A percentile compares a stretch with the other conserved stretches of the same genome.
These are phyloP conservation scores for Xylaria intraflava DNA, from an alignment of 495 filamentous ascomycete genomes.

Conservation along the genomic window DNA sequence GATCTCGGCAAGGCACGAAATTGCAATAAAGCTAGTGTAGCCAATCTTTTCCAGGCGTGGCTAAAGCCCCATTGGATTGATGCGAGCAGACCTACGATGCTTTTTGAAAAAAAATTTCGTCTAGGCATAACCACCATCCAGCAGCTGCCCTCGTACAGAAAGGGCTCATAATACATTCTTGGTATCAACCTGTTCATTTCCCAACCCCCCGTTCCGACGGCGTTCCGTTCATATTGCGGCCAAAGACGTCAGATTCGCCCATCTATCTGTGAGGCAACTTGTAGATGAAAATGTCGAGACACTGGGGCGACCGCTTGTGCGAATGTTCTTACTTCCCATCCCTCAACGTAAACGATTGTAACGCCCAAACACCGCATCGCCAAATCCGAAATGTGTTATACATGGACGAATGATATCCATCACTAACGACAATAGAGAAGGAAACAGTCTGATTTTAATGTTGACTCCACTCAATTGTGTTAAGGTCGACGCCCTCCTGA, in stretches of 20 bases:
- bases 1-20: too few species aligned
- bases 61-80: not conserved
- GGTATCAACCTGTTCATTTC: not conserved
- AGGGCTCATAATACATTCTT: conserved; percentile 1
- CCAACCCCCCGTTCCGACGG: not conserved
- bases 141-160: not conserved
- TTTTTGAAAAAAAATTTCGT: too few species aligned
- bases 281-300: not conserved
- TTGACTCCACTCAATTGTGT: conserved; percentile 97
- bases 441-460: conserved; percentile 47
- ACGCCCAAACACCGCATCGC: conserved; percentile 2
- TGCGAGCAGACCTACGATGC: not conserved
- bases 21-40: too few species aligned
- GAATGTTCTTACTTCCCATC: not conserved
- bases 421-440: not conserved
- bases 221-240: not conserved
- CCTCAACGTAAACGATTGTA: not conserved
- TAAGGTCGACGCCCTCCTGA: conserved; percentile 90
- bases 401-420: not conserved
- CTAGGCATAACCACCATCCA: too few species aligned
- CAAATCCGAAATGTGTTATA: conserved; percentile 5
- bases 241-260: not conserved
- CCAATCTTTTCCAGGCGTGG: not conserved
- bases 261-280: not conserved
- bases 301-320: not conserved